These are phyloP conservation scores for Paramecium caudatum DNA, from an alignment of 73 alveolate species.

Conservation along the genomic window DNA sequence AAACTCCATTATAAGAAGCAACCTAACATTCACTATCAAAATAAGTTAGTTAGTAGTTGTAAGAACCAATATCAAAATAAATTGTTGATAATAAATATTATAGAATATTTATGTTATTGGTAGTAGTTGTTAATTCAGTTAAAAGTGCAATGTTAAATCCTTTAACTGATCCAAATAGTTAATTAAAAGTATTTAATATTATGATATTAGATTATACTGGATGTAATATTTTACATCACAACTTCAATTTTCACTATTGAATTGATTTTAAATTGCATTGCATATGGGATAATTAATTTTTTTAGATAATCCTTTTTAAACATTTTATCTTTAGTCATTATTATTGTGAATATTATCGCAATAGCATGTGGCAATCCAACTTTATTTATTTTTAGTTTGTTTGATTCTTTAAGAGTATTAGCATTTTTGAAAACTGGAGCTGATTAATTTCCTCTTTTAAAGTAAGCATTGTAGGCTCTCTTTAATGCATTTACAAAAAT, in stretches of 20 bases:
- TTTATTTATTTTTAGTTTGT: not conserved
- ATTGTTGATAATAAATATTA: slow-evolving; percentile 33
- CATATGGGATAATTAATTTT: slow-evolving; percentile 36
- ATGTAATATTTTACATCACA: not conserved
- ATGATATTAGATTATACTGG: not conserved
- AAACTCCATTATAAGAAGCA: slow-evolving; percentile 14
- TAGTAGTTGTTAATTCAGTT: not conserved
- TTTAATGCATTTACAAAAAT: slow-evolving; percentile 64
- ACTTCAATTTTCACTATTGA: slow-evolving; percentile 20
- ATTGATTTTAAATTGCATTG: not conserved
- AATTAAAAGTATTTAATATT: not conserved
- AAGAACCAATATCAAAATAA: not conserved
- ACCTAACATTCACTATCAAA: not conserved
- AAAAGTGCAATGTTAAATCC: slow-evolving; percentile 57
- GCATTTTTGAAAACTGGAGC: slow-evolving; percentile 61
- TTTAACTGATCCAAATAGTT: slow-evolving; percentile 29
- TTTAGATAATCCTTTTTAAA: not conserved
- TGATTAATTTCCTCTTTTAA: not conserved
- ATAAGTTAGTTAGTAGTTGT: not conserved
- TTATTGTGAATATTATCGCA: not conserved
- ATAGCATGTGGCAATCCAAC: slow-evolving; percentile 44
- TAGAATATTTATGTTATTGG: slow-evolving; percentile 12
- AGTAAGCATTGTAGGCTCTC: slow-evolving; percentile 8
- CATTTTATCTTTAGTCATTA: not conserved
- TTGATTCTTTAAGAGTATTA: slow-evolving; percentile 40